These are phyloP conservation scores for Tuber brumale DNA, from an alignment of 495 filamentous ascomycete genomes.

Conservation along the genomic window DNA sequence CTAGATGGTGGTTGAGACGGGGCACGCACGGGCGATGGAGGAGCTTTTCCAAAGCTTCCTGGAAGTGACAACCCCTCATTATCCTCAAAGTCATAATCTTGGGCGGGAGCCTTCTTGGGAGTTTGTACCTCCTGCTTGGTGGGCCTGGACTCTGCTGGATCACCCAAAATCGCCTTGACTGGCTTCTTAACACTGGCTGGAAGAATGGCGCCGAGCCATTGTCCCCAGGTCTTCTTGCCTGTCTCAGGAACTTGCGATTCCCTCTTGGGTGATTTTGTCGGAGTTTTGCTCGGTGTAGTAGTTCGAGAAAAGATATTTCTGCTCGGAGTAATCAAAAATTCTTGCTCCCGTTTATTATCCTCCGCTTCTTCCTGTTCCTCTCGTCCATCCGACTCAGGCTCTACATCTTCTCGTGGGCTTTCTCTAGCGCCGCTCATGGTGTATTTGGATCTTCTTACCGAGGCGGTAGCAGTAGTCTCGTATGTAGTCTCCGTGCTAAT, in stretches of 20 bases:
- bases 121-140: conserved; percentile 21
- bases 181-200: conserved; percentile 36
- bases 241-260: conserved; percentile 19
- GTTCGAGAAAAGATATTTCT: conserved; percentile 27
- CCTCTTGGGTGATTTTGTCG: conserved; percentile 23
- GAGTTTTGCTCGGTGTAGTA: conserved; percentile 24
- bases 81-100: conserved; percentile 23
- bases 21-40: conserved; percentile 15
- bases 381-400: conserved; percentile 17
- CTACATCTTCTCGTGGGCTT: not conserved
- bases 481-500: conserved; percentile 29
- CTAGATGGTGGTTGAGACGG: conserved; percentile 9
- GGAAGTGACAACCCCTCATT: conserved; percentile 21
- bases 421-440: conserved; percentile 36
- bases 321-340: conserved; percentile 26
- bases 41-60: conserved; percentile 36
- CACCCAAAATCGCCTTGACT: conserved; percentile 32
- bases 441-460: conserved; percentile 20
- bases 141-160: conserved; percentile 11
- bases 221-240: conserved; percentile 39
- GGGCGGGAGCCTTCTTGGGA: conserved; percentile 11
- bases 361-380: conserved; percentile 32
- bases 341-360: conserved; percentile 19
- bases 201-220: conserved; percentile 36
- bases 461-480: conserved; percentile 16